Percentiles rank a stretch among this genome's conserved stretches.
Evolutionary conservation across 2,329 filamentous ascomycete species (phyloP).

Genomic region (Phialophora chinensis): DNA sequence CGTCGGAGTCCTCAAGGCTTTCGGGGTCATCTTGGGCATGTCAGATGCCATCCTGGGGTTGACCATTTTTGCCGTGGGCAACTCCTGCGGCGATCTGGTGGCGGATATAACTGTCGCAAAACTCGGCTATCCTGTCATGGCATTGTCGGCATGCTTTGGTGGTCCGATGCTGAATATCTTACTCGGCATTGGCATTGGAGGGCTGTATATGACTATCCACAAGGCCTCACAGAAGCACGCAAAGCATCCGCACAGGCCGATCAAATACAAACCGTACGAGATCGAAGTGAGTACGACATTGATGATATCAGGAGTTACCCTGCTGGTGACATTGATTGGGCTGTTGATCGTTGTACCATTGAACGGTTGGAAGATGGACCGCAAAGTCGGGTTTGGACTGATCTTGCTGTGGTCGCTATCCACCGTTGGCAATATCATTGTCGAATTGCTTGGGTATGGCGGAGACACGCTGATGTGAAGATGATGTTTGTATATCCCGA

Average conservation of each 20-base stretch:
- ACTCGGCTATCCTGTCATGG: conserved; percentile 96
- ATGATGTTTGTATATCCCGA: conserved; percentile 16
- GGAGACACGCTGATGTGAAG: conserved; percentile 21
- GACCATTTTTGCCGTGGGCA: conserved; percentile 95
- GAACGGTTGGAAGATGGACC: conserved; percentile 85
- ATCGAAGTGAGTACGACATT: conserved; percentile 85
- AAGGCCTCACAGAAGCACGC: conserved; percentile 69
- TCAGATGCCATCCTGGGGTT: conserved; percentile 87
- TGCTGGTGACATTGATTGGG: conserved; percentile 78
- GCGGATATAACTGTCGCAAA: conserved; percentile 93
- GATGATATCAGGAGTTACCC: conserved; percentile 80
- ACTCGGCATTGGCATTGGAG: conserved; percentile 89
- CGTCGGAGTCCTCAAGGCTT: conserved; percentile 88
- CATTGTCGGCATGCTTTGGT: conserved; percentile 91
- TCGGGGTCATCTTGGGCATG: conserved; percentile 90
- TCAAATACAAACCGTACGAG: conserved; percentile 76
- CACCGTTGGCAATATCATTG: conserved; percentile 78
- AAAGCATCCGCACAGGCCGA: conserved; percentile 69
- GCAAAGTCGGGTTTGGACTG: conserved; percentile 78
- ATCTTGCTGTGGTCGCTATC: conserved; percentile 81
- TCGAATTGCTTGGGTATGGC: conserved; percentile 64
- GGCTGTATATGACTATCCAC: conserved; percentile 82
- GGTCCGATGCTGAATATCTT: conserved; percentile 98
- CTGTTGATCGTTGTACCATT: conserved; percentile 80
- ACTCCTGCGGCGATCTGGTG: conserved; percentile 91